phyloP scores from a whole-genome alignment of 2,329 filamentous ascomycete species.

The Trichoderma endophyticum region DNA sequence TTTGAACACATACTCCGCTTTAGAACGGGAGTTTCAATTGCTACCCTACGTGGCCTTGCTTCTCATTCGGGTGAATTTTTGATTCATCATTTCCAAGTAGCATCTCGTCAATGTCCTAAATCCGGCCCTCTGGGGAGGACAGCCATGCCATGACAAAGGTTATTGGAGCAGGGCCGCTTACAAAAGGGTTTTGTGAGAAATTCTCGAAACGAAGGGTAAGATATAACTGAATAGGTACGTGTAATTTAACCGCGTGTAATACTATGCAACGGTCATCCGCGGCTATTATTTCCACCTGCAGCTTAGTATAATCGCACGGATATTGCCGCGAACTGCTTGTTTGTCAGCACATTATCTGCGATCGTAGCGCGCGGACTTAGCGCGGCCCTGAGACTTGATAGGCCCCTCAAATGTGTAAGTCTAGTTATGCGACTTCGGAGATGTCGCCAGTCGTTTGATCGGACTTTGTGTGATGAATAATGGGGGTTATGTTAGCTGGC shows the following conservation, averaged over 20 bases:
- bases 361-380: background rate
- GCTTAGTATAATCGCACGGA: background rate
- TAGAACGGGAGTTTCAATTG: background rate
- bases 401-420: background rate
- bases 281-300: background rate
- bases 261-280: background rate
- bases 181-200: background rate
- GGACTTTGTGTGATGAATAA: background rate
- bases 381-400: background rate
- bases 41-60: background rate
- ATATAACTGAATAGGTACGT: background rate
- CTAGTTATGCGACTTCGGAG: background rate
- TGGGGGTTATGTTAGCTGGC: background rate
- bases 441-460: background rate
- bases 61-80: background rate
- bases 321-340: background rate
- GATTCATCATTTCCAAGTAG: background rate
- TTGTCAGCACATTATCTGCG: slow-evolving; percentile 7
- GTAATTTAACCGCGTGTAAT: background rate
- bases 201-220: background rate
- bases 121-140: background rate
- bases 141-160: background rate
- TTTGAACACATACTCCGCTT: background rate
- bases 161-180: background rate
- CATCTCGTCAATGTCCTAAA: background rate